Evolutionary conservation across 2,329 filamentous ascomycete species (phyloP).

Genomic region (Knoxdaviesia proteae): DNA sequence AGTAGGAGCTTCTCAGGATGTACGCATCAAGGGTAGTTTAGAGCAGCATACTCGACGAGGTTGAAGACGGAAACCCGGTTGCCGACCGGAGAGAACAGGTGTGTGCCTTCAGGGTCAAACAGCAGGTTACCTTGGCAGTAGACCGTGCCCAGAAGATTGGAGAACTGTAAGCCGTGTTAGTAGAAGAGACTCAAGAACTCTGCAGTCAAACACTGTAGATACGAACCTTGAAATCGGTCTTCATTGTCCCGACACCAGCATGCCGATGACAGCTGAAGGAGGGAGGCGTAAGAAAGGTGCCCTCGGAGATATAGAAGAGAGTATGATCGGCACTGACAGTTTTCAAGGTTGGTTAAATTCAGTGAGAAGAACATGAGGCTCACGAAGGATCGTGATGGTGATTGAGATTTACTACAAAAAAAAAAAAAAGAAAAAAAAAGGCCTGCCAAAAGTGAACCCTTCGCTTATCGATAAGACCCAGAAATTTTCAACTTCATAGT

Average conservation of each 20-base stretch:
- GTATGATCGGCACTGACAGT: too few relatives aligned
- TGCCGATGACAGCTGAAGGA: not conserved
- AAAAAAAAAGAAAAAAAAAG: not conserved
- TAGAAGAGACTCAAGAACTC: not conserved
- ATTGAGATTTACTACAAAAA: not conserved
- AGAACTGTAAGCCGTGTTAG: constrained; percentile 44
- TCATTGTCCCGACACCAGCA: constrained; percentile 42
- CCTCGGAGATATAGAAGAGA: too few relatives aligned
- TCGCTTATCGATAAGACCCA: not conserved
- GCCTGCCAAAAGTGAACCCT: not conserved
- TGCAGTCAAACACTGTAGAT: not conserved
- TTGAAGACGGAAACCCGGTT: constrained; percentile 94
- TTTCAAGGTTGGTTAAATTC: too few relatives aligned
- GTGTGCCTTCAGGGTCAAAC: constrained; percentile 90
- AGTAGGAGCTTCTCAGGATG: not conserved
- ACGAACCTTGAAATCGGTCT: constrained; percentile 91
- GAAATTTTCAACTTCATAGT: not conserved
- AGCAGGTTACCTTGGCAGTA: constrained; percentile 95
- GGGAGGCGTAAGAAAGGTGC: too few relatives aligned
- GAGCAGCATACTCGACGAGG: constrained; percentile 56
- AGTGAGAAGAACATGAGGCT: too few relatives aligned
- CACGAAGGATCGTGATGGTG: too few relatives aligned
- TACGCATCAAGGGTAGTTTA: not conserved
- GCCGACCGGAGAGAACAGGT: constrained; percentile 86
- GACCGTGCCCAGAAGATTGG: constrained; percentile 92